Conservation (phyloP, 352 stramenopile genomes). For the Globisporangium abappressorium region DNA sequence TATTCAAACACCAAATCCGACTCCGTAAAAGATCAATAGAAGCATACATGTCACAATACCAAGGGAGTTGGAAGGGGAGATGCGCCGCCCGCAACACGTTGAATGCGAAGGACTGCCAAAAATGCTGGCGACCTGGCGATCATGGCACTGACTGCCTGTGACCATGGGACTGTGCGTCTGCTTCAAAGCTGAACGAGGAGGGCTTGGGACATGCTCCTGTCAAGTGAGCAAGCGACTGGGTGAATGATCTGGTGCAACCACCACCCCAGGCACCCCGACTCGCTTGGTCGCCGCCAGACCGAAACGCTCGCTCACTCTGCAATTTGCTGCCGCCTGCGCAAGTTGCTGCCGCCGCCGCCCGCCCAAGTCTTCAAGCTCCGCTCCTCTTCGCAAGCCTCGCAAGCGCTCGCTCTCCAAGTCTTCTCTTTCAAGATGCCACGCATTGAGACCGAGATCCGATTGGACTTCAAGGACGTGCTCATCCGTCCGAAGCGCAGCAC, state of each 20-base stretch:
- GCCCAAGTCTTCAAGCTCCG: conserved; percentile 1
- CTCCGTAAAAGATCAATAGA: background rate
- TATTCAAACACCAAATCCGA: too few relatives aligned
- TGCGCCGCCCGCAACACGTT: background rate
- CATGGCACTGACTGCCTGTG: background rate
- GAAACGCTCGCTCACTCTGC: conserved; percentile 22
- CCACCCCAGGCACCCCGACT: background rate
- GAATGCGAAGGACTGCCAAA: conserved; percentile 6
- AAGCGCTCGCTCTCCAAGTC: background rate
- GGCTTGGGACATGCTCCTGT: background rate
- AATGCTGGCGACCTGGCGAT: conserved; percentile 9
- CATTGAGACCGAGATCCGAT: conserved; percentile 87
- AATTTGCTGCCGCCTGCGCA: conserved; percentile 32
- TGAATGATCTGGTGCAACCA: background rate
- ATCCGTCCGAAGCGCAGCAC: conserved; percentile 93
- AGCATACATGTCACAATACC: background rate
- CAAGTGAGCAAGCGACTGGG: conserved; percentile 4
- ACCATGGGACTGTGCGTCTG: conserved; percentile 3
- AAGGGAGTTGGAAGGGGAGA: background rate
- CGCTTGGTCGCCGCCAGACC: background rate
- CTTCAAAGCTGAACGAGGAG: background rate
- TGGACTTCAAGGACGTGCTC: conserved; percentile 94
- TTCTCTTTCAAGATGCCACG: conserved; percentile 57
- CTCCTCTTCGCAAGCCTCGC: background rate
- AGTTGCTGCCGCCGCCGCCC: conserved; percentile 21